These are phyloP conservation scores for Santalum album DNA, from an alignment of 164 flowering plant genomes.

Conservation along the genomic window DNA sequence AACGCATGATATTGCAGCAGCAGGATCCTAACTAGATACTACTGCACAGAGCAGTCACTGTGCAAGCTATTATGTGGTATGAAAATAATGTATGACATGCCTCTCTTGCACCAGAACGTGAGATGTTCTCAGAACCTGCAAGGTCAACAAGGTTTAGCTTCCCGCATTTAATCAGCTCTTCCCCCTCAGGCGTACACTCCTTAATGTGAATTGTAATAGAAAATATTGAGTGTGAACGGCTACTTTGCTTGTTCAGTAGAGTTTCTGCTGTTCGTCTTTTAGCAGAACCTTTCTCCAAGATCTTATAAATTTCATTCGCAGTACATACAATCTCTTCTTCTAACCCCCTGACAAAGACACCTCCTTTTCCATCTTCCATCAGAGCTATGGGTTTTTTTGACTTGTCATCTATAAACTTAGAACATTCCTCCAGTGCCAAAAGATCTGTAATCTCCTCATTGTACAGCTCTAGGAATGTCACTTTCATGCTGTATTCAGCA, in stretches of 20 bases:
- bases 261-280: slow-evolving; percentile 81
- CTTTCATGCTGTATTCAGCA: slow-evolving; percentile 79
- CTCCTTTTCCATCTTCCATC: slow-evolving; percentile 85
- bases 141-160: slow-evolving; percentile 87
- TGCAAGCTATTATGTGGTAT: no score
- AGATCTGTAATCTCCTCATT: slow-evolving; percentile 75
- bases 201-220: slow-evolving; percentile 83
- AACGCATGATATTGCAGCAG: no score
- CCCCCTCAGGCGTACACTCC: slow-evolving; percentile 81
- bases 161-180: slow-evolving; percentile 81
- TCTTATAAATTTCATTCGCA: slow-evolving; percentile 67
- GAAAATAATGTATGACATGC: slow-evolving; percentile 17
- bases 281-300: slow-evolving; percentile 75
- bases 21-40: no score
- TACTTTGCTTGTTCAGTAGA: slow-evolving; percentile 76
- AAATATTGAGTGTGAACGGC: slow-evolving; percentile 83
- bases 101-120: slow-evolving; percentile 88
- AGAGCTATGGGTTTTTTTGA: slow-evolving; percentile 71
- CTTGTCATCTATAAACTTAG: slow-evolving; percentile 56
- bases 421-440: slow-evolving; percentile 52
- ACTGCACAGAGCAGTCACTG: no score
- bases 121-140: slow-evolving; percentile 87
- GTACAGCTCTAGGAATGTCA: slow-evolving; percentile 73
- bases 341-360: slow-evolving; percentile 68
- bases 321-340: slow-evolving; percentile 73